Percentiles rank a stretch among this genome's conserved stretches.
Conservation (phyloP, 768 basidiomycete genomes). For the Suillus subaureus region DNA sequence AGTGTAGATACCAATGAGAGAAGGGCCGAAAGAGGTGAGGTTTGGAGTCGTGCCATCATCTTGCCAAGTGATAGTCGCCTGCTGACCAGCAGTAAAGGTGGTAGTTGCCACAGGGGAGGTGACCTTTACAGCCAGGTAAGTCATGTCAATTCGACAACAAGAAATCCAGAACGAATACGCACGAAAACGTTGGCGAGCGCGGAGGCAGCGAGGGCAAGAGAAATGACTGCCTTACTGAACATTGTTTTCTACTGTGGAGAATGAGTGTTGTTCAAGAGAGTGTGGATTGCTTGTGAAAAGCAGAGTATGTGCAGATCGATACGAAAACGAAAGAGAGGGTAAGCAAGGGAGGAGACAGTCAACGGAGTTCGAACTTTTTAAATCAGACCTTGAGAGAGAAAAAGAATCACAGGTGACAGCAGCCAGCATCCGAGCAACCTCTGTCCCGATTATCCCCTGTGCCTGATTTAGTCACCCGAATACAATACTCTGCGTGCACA, state of each 20-base stretch:
- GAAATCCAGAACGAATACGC: constrained; percentile 17
- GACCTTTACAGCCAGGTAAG: constrained; percentile 41
- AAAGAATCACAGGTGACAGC: neutral
- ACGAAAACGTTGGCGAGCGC: constrained; percentile 62
- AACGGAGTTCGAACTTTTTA: constrained; percentile 36
- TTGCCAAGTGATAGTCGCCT: constrained; percentile 56
- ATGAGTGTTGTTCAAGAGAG: constrained; percentile 21
- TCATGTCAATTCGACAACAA: neutral
- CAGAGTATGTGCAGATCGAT: neutral
- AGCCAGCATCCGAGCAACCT: neutral
- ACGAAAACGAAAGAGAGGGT: neutral
- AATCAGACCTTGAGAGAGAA: neutral
- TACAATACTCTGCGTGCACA: too few relatives aligned
- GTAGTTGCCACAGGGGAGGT: constrained; percentile 55
- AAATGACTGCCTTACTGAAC: constrained; percentile 51
- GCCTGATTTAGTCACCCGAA: neutral
- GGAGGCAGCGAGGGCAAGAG: constrained; percentile 54
- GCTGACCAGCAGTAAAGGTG: constrained; percentile 51
- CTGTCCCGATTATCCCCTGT: neutral
- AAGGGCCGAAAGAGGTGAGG: constrained; percentile 52
- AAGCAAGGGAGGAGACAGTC: constrained; percentile 4
- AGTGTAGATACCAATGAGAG: constrained; percentile 59
- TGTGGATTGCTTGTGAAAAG: constrained; percentile 22
- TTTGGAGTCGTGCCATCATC: constrained; percentile 53
- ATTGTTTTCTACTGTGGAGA: constrained; percentile 39